A percentile compares a stretch with the other conserved stretches of the same genome.
phyloP scores from a whole-genome alignment of 805 yeast genomes.

The Spathaspora hagerdaliae region DNA sequence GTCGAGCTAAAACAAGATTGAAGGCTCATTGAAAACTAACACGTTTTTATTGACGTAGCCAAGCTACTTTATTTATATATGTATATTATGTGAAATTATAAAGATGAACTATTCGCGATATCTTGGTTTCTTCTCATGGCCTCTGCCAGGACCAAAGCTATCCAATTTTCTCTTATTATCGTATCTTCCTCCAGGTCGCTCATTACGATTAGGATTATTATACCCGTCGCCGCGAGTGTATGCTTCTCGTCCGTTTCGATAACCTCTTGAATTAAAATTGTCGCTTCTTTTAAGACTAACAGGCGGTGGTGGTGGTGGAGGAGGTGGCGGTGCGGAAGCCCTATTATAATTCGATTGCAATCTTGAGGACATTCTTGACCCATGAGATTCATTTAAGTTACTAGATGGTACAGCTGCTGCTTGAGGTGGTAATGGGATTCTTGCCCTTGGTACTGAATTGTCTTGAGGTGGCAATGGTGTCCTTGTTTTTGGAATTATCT shows the following conservation, averaged over 20 bases:
- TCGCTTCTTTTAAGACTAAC: slow-evolving; percentile 9
- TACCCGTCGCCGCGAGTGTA: slow-evolving; percentile 3
- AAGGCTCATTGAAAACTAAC: too few relatives aligned
- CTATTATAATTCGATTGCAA: slow-evolving; percentile 3
- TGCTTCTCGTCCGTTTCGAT: neutral
- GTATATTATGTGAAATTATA: too few relatives aligned
- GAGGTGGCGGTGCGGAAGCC: slow-evolving; percentile 5
- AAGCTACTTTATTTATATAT: too few relatives aligned
- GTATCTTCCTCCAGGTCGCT: slow-evolving; percentile 9
- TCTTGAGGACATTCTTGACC: neutral
- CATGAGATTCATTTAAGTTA: neutral
- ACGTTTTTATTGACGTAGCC: too few relatives aligned
- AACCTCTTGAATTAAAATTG: neutral
- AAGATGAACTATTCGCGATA: slow-evolving; percentile 11
- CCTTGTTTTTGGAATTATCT: neutral
- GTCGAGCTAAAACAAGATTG: too few relatives aligned
- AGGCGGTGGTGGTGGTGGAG: slow-evolving; percentile 2
- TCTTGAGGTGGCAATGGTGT: slow-evolving; percentile 12
- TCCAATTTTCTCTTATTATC: slow-evolving; percentile 24
- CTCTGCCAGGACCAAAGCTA: slow-evolving; percentile 13
- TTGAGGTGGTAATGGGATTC: slow-evolving; percentile 11
- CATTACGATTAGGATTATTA: slow-evolving; percentile 2
- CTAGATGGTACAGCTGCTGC: neutral
- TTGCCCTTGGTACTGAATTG: neutral
- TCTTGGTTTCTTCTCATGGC: slow-evolving; percentile 28